phyloP scores from a whole-genome alignment of 2,329 filamentous ascomycete species.

The Ambrosiella cleistominuta region DNA sequence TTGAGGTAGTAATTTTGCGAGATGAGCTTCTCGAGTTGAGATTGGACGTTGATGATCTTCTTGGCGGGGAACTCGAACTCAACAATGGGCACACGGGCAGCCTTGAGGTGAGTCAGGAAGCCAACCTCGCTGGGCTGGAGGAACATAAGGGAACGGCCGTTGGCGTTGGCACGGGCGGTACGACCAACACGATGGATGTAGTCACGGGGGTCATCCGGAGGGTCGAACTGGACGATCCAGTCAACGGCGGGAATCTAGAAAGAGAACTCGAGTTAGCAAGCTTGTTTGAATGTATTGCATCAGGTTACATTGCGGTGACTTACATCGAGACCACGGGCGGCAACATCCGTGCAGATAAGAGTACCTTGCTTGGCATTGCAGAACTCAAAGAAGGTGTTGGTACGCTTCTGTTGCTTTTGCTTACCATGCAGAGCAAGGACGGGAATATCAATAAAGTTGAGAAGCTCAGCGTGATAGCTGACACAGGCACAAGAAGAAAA shows the following conservation, averaged over 20 bases:
- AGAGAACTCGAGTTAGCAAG: background rate
- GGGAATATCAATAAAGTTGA: conserved; percentile 93
- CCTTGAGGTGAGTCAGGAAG: conserved; percentile 80
- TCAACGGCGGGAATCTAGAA: conserved; percentile 72
- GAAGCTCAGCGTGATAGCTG: conserved; percentile 85
- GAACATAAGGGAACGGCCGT: conserved; percentile 83
- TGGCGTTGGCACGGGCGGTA: conserved; percentile 67
- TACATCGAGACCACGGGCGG: conserved; percentile 79
- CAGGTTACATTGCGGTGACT: conserved; percentile 17
- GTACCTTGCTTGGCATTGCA: conserved; percentile 59
- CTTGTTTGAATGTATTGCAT: no score
- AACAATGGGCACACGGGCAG: conserved; percentile 78
- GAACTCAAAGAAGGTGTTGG: conserved; percentile 97
- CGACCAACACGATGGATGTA: conserved; percentile 95
- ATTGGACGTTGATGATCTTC: conserved; percentile 81
- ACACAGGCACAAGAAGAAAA: conserved; percentile 85
- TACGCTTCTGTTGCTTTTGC: conserved; percentile 98
- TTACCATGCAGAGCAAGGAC: conserved; percentile 81
- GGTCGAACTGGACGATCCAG: conserved; percentile 93
- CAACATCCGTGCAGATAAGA: conserved; percentile 90
- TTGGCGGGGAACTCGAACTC: conserved; percentile 90
- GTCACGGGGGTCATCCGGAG: conserved; percentile 74
- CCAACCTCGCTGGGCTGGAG: conserved; percentile 82
- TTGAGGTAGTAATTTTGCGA: conserved; percentile 93
- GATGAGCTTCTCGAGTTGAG: conserved; percentile 86